These are phyloP conservation scores for Trametes cubensis DNA, from an alignment of 768 basidiomycete genomes.

Conservation along the genomic window DNA sequence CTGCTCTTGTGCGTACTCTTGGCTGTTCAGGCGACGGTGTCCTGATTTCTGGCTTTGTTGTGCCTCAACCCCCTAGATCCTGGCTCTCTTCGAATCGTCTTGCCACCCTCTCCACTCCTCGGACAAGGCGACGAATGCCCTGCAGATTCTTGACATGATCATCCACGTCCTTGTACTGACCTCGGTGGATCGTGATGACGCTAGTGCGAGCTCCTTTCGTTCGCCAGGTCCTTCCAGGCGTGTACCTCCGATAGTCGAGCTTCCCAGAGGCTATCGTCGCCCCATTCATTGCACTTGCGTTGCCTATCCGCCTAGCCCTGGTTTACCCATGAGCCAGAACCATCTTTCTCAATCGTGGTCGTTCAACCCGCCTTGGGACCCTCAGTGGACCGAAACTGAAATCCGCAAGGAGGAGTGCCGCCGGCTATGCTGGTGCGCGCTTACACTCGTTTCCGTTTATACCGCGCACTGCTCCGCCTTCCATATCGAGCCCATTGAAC, in stretches of 20 bases:
- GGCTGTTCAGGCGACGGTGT: background rate
- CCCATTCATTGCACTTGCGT: conserved; percentile 51
- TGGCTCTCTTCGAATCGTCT: conserved; percentile 78
- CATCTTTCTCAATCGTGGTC: conserved; percentile 47
- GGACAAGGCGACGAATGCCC: conserved; percentile 53
- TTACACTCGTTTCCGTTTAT: conserved; percentile 68
- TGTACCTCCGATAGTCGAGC: conserved; percentile 26
- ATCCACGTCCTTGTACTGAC: conserved; percentile 59
- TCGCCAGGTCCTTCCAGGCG: conserved; percentile 19
- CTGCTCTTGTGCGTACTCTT: conserved; percentile 57
- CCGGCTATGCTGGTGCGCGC: conserved; percentile 76
- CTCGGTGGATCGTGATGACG: conserved; percentile 57
- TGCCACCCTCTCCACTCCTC: conserved; percentile 67
- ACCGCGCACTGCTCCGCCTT: conserved; percentile 71
- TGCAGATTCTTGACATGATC: conserved; percentile 65
- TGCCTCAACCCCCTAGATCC: conserved; percentile 48
- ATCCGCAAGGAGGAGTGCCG: conserved; percentile 70
- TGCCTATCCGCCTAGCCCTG: conserved; percentile 33
- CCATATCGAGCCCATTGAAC: conserved; percentile 55
- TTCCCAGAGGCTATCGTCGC: conserved; percentile 25
- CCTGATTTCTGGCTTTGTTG: background rate
- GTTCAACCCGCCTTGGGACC: conserved; percentile 63
- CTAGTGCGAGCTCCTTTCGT: conserved; percentile 20
- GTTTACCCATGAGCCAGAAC: conserved; percentile 30
- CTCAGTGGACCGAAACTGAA: conserved; percentile 55